Evolutionary conservation across 2,329 filamentous ascomycete species (phyloP), one percentile per base, ranked within the genome.

Genomic region (Penicillium vulpinum): DNA sequence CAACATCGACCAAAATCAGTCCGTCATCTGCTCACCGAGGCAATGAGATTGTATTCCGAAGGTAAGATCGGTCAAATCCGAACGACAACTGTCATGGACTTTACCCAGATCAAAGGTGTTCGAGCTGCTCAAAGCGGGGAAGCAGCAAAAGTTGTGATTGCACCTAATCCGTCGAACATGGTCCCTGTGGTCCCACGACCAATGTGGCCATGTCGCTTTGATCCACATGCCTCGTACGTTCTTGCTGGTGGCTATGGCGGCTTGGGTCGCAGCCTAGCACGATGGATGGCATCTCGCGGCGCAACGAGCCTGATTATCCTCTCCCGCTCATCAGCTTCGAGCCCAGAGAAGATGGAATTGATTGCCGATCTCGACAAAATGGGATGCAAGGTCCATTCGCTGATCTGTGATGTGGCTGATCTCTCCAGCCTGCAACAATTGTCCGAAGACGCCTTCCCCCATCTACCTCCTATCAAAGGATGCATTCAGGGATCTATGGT

Each of bases 401-500:
- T 62, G 16, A 18, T 21, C n/a, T 66, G 64, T n/a, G 56, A 66
- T 48, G 41, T 66, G 15, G 18, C 57, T 3, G 61, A 66, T 43
- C 21, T 33, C 15, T 33, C 40, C 13, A 54, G 44, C 5, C 43
- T 62, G 6, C 45, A 51, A n/a, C 18, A 8, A n/a, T 49, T 59
- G 9, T 46, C 62, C 11, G 31, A 28, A 15, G 33, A 52, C 2
- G 49, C 39, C 18, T 45, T 55, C 21, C 6, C 29, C 0, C 18
- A 40, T 29, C 28, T 68, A 16, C 64, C 60, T 10, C 56, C 66
- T 0, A 64, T 68, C 48, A 66, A 63, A 39, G 66, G 66, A n/a
- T 66, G 64, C 33, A 62, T 69, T 7, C 65, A 68, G 41, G 62
- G 46, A 3, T 61, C 65, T 1, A 68, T 67, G 66, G 60, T 64